Evolutionary conservation across 2,329 filamentous ascomycete species (phyloP).

Genomic region (Fusarium marasasianum): DNA sequence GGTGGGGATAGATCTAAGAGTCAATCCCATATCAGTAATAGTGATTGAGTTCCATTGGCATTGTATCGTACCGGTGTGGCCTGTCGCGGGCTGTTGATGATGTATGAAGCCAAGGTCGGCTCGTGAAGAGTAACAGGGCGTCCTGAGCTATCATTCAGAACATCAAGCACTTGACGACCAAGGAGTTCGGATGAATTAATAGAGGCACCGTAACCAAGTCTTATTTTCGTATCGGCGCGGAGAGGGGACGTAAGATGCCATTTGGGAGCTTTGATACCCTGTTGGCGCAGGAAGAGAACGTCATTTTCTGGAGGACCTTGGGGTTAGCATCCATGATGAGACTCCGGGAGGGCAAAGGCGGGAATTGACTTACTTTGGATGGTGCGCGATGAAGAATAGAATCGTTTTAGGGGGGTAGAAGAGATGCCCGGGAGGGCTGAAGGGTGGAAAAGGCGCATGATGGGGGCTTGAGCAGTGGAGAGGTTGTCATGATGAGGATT

Average conservation of each 20-base stretch:
- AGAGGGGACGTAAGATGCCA: constrained; percentile 53
- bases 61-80: constrained; percentile 70
- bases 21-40: background rate
- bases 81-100: constrained; percentile 70
- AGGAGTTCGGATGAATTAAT: constrained; percentile 68
- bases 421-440: background rate
- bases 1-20: constrained; percentile 69
- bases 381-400: constrained; percentile 42
- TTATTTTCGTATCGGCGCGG: constrained; percentile 44
- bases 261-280: constrained; percentile 47
- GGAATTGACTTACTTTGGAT: constrained; percentile 39
- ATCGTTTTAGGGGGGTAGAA: background rate
- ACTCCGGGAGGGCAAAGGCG: background rate
- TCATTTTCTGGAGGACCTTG: constrained; percentile 48
- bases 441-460: constrained; percentile 26
- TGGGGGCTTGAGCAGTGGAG: background rate
- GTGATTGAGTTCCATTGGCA: background rate
- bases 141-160: constrained; percentile 63
- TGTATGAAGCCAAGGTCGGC: constrained; percentile 78
- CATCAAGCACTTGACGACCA: constrained; percentile 67
- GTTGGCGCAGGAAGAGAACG: constrained; percentile 53
- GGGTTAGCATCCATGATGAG: constrained; percentile 22
- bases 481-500: constrained; percentile 29
- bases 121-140: constrained; percentile 65
- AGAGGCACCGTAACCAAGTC: constrained; percentile 56